Percentiles rank a stretch among this genome's conserved stretches.
Conservation (phyloP, 805 yeast genomes). For the Starmerella davenportii region DNA sequence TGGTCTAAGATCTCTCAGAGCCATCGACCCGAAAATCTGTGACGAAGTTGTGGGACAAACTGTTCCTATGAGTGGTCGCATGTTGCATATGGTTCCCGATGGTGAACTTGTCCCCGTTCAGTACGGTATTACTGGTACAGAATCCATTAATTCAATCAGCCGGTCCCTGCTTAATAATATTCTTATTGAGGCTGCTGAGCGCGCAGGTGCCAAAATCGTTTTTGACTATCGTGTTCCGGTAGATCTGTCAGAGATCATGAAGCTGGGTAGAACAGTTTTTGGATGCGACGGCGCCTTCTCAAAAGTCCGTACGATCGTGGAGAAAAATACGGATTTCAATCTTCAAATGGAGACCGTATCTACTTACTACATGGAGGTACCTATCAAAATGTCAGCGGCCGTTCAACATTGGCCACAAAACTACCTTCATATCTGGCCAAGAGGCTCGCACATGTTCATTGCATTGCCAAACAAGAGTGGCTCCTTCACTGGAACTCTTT, state of each 20-base stretch:
- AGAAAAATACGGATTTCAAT: constrained; percentile 49
- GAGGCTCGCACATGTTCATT: constrained; percentile 70
- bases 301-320: constrained; percentile 49
- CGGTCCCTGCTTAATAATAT: constrained; percentile 48
- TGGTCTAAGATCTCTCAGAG: constrained; percentile 53
- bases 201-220: constrained; percentile 20
- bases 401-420: constrained; percentile 25
- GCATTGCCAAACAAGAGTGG: constrained; percentile 76
- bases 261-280: constrained; percentile 29
- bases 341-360: constrained; percentile 62
- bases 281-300: constrained; percentile 85
- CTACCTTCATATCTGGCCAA: constrained; percentile 86
- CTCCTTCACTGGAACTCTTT: constrained; percentile 75
- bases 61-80: constrained; percentile 76
- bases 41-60: constrained; percentile 37
- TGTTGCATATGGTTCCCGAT: constrained; percentile 42
- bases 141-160: constrained; percentile 71
- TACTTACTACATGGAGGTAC: constrained; percentile 64
- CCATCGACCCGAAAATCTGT: constrained; percentile 44
- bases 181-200: constrained; percentile 45
- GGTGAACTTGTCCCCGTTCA: constrained; percentile 39
- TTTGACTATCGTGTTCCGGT: constrained; percentile 21
- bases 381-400: constrained; percentile 29
- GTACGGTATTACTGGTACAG: constrained; percentile 61
- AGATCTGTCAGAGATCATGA: neutral